Base-by-base conservation (phyloP, 768 basidiomycete species). In the Melanogaster broomeanus region DNA sequence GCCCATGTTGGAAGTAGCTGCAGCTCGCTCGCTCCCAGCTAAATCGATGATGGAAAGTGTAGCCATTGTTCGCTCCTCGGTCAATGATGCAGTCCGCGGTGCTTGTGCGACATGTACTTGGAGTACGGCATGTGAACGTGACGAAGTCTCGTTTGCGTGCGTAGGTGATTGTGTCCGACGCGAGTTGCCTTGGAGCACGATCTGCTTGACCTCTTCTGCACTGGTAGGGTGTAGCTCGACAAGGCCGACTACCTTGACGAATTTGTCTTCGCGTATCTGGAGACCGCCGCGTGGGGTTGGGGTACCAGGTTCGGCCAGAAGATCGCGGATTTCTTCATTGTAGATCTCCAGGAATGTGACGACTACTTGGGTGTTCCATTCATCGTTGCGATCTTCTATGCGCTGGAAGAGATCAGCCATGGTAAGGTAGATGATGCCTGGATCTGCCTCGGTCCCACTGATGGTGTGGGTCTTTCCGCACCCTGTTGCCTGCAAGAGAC, bases 381-480 rank as follows among this genome's bases (percentile, higher is more conserved):
- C 90, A 49, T 90, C 91, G 59, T 76, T 83, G 47, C 88, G 82
- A 61, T 95, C 92, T 44, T 93, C 86, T 58, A 99, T 97, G 44
- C 87, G 83, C 61, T 88, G 87, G 69, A 98, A 99, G 56, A 99
- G 84, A 71, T 98, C 96, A 39, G 91, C 85, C 95, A 98, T 98
- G 18, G 94, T 93, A 52, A 93, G 80, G 71, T 98, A 94, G 68
- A 98, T 97, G 61, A 97, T 85, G 27, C 97, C 97, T 16, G 92
- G 93, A 67, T 96, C 89, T 19, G 69, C 66, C 40, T 88, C 87
- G 33, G 90, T 88, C 51, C 96, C 96, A 61, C 93, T 97, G 69
- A 99, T 98, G 18, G 97, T 99, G 71, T 98, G 95, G 5, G 97
- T 99, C 72, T 99, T 99, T 57, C 97, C 97, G 67, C 97, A 98